Percentiles rank a stretch among this genome's conserved stretches.
These are phyloP conservation scores for Metschnikowia proteae DNA, from an alignment of 805 yeast genomes.

Conservation along the genomic window DNA sequence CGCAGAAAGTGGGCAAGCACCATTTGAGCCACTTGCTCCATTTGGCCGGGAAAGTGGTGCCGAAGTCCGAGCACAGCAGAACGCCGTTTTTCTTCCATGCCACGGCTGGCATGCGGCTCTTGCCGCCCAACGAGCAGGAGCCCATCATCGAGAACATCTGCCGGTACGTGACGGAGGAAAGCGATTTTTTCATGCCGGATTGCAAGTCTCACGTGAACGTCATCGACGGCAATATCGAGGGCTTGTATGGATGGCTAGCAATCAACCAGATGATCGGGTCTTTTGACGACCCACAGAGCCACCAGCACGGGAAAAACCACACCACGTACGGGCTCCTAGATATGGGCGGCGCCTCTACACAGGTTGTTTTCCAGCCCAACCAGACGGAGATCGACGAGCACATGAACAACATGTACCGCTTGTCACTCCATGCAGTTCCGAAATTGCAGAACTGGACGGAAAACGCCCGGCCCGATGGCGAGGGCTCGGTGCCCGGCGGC, in stretches of 20 bases:
- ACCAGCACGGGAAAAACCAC: conserved; percentile 42
- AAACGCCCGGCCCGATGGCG: no score
- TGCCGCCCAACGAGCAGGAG: conserved; percentile 50
- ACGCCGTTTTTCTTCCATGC: conserved; percentile 70
- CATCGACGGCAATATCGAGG: conserved; percentile 64
- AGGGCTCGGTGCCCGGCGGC: no score
- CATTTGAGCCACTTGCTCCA: conserved; percentile 49
- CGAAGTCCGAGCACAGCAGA: conserved; percentile 53
- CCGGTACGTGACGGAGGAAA: conserved; percentile 41
- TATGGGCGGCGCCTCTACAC: conserved; percentile 66
- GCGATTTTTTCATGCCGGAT: conserved; percentile 56
- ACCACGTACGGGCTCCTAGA: conserved; percentile 55
- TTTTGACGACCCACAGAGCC: conserved; percentile 33
- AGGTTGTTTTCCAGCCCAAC: conserved; percentile 61
- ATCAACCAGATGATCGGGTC: conserved; percentile 53
- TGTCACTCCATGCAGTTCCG: conserved; percentile 41
- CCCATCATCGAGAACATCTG: conserved; percentile 48
- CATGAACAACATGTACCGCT: conserved; percentile 41
- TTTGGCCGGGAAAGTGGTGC: conserved; percentile 49
- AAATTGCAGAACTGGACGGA: conserved; percentile 13
- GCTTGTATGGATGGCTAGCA: conserved; percentile 64
- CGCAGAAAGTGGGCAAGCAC: conserved; percentile 49
- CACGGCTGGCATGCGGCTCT: conserved; percentile 63
- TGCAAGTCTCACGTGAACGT: conserved; percentile 57
- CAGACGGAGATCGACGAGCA: conserved; percentile 42